phyloP scores from a whole-genome alignment of 805 yeast genomes.

The Teunomyces gatunensis region DNA sequence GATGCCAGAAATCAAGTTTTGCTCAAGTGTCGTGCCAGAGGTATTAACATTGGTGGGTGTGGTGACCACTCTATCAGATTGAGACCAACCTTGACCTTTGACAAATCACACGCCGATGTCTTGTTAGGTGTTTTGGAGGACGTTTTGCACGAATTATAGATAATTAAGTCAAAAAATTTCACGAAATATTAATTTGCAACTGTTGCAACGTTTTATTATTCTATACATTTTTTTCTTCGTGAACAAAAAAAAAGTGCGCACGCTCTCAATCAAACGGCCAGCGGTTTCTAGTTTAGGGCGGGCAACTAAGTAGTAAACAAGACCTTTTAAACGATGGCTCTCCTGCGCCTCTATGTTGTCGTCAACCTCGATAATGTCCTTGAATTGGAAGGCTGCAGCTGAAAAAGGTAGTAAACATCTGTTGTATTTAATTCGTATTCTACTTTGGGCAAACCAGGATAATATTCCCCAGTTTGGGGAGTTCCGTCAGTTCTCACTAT shows the following conservation, averaged over 20 bases:
- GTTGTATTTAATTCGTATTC: background rate
- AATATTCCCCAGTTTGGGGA: too few relatives aligned
- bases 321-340: background rate
- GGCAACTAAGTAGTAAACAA: background rate
- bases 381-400: too few relatives aligned
- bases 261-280: background rate
- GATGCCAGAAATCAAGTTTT: slow-evolving; percentile 48
- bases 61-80: slow-evolving; percentile 58
- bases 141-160: slow-evolving; percentile 13
- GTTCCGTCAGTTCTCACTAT: background rate
- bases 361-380: background rate
- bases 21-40: slow-evolving; percentile 44
- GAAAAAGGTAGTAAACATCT: background rate
- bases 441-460: background rate
- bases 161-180: background rate
- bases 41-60: slow-evolving; percentile 69
- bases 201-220: background rate
- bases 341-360: background rate
- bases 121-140: slow-evolving; percentile 44
- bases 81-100: slow-evolving; percentile 65
- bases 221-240: background rate
- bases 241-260: background rate
- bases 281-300: background rate
- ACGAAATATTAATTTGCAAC: background rate
- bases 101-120: slow-evolving; percentile 58